phyloP scores from a whole-genome alignment of 192 early-diverging fungal species.

The Linnemannia schmuckeri region DNA sequence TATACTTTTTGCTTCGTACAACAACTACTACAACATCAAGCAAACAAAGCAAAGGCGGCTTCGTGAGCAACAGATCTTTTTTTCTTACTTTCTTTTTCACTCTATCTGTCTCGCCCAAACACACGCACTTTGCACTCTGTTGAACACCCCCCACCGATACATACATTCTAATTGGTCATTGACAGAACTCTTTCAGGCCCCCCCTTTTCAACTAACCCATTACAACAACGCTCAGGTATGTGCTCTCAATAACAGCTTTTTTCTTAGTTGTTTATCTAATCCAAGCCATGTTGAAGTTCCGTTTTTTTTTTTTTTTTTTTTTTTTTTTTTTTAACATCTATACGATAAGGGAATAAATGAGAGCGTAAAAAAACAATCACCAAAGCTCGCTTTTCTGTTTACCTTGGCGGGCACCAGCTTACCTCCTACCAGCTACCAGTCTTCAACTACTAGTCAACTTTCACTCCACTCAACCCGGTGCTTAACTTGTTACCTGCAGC shows the following conservation, averaged over 20 bases:
- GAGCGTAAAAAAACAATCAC: background rate
- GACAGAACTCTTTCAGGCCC: background rate
- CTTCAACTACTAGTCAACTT: background rate
- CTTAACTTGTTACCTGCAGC: background rate
- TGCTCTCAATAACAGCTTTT: background rate
- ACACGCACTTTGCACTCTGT: background rate
- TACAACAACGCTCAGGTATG: background rate
- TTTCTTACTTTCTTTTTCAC: background rate
- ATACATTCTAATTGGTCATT: background rate
- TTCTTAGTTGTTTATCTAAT: slow-evolving; percentile 1
- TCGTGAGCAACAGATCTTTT: no score
- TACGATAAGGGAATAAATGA: background rate
- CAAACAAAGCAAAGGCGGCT: no score
- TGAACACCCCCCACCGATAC: background rate
- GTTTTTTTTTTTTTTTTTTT: background rate
- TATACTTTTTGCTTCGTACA: no score
- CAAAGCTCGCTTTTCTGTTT: background rate
- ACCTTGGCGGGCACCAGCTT: no score
- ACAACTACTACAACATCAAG: no score
- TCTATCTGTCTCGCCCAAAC: background rate
- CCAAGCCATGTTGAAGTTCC: background rate
- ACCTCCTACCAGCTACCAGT: no score
- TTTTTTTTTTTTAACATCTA: background rate
- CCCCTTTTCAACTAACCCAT: background rate
- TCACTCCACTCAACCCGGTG: background rate